Conservation (phyloP, 371 early-diverging fungal genomes). For the Rhizopus stolonifer region DNA sequence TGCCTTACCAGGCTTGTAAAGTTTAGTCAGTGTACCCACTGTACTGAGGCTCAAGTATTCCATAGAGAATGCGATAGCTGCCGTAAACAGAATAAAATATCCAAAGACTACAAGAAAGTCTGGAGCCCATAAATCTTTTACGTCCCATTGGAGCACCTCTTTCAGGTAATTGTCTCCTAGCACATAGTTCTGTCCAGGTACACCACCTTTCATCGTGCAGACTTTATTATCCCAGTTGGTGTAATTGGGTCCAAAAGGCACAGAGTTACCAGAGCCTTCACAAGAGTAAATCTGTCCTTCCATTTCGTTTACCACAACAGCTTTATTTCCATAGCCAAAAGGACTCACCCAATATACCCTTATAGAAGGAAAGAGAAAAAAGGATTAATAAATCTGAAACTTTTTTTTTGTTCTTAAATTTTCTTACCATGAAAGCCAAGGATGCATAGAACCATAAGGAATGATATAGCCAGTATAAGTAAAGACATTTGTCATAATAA, state of each 20-base stretch:
- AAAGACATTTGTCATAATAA: conserved; percentile 52
- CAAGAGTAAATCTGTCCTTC: conserved; percentile 32
- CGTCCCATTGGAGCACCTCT: conserved; percentile 26
- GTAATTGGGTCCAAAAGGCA: conserved; percentile 44
- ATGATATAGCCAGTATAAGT: conserved; percentile 68
- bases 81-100: conserved; percentile 50
- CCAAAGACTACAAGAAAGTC: conserved; percentile 46
- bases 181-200: conserved; percentile 42
- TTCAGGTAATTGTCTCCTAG: conserved; percentile 54
- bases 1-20: conserved; percentile 44
- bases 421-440: conserved; percentile 69
- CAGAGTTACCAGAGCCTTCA: conserved; percentile 31
- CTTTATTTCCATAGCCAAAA: conserved; percentile 62
- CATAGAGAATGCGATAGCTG: conserved; percentile 44
- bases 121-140: conserved; percentile 26
- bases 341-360: conserved; percentile 71
- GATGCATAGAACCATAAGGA: conserved; percentile 60
- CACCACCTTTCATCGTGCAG: conserved; percentile 50
- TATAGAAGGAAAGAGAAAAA: too few species aligned
- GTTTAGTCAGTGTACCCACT: conserved; percentile 51
- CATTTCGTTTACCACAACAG: conserved; percentile 65
- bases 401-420: too few species aligned
- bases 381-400: too few species aligned
- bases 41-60: conserved; percentile 47
- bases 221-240: conserved; percentile 45